Percentiles rank a stretch among this genome's conserved stretches.
phyloP scores from a whole-genome alignment of 2,329 filamentous ascomycete genomes.

The Orbilia ellipsospora region DNA sequence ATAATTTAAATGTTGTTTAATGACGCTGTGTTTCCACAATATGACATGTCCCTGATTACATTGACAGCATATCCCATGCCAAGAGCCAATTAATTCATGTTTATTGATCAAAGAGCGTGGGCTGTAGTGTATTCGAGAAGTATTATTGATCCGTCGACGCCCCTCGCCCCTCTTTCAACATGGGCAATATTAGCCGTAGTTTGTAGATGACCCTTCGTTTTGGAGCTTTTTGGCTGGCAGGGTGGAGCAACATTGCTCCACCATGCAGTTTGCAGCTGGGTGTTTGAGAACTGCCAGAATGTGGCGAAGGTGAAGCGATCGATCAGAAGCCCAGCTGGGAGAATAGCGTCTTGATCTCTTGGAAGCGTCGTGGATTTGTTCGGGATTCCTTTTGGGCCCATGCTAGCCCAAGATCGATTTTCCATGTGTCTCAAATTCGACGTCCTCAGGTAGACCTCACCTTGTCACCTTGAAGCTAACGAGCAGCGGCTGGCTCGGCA shows the following conservation, averaged over 20 bases:
- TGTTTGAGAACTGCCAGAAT: slow-evolving; percentile 5
- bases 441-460: slow-evolving; percentile 20
- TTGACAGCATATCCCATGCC: slow-evolving; percentile 14
- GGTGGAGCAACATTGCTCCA: background rate
- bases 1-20: slow-evolving; percentile 21
- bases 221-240: background rate
- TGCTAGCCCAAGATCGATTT: slow-evolving; percentile 36
- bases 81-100: slow-evolving; percentile 10
- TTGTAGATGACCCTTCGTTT: slow-evolving; percentile 5
- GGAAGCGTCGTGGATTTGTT: background rate
- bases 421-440: slow-evolving; percentile 14
- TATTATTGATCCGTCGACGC: slow-evolving; percentile 28
- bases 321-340: slow-evolving; percentile 14
- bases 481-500: background rate
- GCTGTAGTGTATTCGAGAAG: slow-evolving; percentile 21
- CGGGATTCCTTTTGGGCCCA: slow-evolving; percentile 18
- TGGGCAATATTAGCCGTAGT: slow-evolving; percentile 48
- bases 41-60: slow-evolving; percentile 21
- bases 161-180: slow-evolving; percentile 11
- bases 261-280: too few species aligned
- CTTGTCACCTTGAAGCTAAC: slow-evolving; percentile 12
- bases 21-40: slow-evolving; percentile 1
- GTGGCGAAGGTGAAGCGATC: slow-evolving; percentile 30
- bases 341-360: slow-evolving; percentile 11
- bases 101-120: slow-evolving; percentile 45